Evolutionary conservation across 176 grass and related monocot species (phyloP).

Genomic region (barley (Hordeum vulgare)): DNA sequence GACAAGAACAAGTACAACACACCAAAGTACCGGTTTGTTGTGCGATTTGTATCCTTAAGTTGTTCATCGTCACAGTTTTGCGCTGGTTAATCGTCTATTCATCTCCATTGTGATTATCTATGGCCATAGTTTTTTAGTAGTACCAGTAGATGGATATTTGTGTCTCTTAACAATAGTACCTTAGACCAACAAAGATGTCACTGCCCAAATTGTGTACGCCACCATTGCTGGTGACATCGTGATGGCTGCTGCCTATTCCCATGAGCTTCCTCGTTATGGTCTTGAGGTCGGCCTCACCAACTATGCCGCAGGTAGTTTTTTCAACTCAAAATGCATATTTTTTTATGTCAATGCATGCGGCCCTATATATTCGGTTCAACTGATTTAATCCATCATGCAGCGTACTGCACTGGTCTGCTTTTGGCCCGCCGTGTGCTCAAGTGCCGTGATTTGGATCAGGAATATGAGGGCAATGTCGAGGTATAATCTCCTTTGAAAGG

Average conservation of each 20-base stretch:
- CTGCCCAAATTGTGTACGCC: conserved; percentile 48
- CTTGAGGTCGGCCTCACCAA: conserved; percentile 67
- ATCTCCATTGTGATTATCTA: not conserved
- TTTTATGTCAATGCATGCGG: not conserved
- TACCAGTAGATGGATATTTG: not conserved
- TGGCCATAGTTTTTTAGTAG: not conserved
- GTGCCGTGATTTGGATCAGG: conserved; percentile 44
- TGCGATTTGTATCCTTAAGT: conserved; percentile 48
- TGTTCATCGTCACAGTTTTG: not conserved
- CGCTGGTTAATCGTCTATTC: not conserved
- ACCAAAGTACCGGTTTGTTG: conserved; percentile 52
- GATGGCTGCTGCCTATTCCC: conserved; percentile 55
- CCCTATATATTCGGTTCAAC: not conserved
- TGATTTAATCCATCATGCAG: conserved; percentile 17
- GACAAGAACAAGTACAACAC: conserved; percentile 77
- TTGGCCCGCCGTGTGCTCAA: conserved; percentile 61
- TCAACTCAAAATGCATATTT: not conserved
- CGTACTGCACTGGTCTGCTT: conserved; percentile 63
- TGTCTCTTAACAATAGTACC: conserved; percentile 16
- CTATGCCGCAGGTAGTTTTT: conserved; percentile 44
- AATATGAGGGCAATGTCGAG: conserved; percentile 59
- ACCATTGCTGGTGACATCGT: conserved; percentile 50
- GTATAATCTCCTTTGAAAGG: not conserved
- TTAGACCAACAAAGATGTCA: conserved; percentile 58
- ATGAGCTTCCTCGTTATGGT: conserved; percentile 53